Evolutionary conservation across 305 asterid species (phyloP).

Genomic region (Fraxinus nigra): DNA sequence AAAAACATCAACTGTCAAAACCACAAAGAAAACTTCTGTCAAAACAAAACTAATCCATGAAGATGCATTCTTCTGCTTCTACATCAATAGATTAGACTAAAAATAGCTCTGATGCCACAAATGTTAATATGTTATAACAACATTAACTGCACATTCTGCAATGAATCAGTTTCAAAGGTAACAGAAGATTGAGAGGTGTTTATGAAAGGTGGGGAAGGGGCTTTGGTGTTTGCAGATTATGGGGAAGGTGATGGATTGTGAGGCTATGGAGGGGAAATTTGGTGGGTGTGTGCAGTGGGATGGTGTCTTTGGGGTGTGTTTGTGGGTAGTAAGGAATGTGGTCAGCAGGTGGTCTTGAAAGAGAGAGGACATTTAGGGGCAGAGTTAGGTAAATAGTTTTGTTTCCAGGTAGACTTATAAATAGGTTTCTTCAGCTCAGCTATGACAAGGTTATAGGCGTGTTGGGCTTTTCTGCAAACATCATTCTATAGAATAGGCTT

Average conservation of each 20-base stretch:
- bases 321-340: neutral
- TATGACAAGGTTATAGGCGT: neutral
- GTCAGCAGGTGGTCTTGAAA: neutral
- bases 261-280: neutral
- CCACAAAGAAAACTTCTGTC: neutral
- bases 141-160: neutral
- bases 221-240: neutral
- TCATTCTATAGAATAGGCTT: neutral
- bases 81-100: neutral
- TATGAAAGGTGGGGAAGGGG: neutral
- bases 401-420: neutral
- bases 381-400: neutral
- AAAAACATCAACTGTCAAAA: neutral
- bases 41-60: neutral
- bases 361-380: neutral
- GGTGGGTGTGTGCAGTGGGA: neutral
- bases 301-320: neutral
- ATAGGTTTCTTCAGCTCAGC: neutral
- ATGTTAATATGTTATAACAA: neutral
- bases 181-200: neutral
- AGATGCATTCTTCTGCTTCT: neutral
- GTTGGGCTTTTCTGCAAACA: neutral
- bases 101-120: neutral
- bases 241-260: neutral
- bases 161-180: neutral